Conservation (phyloP, 352 stramenopile genomes). For the Pseudoperonospora humuli region DNA sequence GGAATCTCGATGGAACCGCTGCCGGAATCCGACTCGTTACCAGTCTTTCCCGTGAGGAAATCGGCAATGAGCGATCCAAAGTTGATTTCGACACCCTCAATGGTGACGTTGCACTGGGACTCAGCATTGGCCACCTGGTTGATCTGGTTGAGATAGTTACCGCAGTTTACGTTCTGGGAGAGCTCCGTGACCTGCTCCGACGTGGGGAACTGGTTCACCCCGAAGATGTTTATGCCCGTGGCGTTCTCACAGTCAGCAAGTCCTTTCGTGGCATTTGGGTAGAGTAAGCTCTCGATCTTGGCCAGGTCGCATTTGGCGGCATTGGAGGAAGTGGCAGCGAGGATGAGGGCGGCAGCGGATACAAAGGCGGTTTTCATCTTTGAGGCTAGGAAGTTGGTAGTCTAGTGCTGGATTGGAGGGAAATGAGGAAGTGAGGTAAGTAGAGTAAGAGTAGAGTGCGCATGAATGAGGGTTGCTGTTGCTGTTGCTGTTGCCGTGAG, state of each 20-base stretch:
- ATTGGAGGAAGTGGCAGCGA: neutral
- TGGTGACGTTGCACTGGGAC: constrained; percentile 3
- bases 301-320: neutral
- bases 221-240: constrained; percentile 1
- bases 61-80: constrained; percentile 41
- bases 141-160: constrained; percentile 1
- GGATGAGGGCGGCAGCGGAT: neutral
- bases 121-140: constrained; percentile 1
- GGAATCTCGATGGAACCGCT: constrained; percentile 13
- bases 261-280: neutral
- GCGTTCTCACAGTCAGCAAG: neutral
- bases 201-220: neutral
- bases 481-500: too few species aligned
- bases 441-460: too few species aligned
- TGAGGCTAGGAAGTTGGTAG: too few species aligned
- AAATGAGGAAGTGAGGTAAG: too few species aligned
- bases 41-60: constrained; percentile 45
- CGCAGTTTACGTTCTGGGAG: neutral
- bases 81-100: constrained; percentile 27
- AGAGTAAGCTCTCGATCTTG: neutral
- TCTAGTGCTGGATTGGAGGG: too few species aligned
- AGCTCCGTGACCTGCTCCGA: neutral
- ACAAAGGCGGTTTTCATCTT: constrained; percentile 2
- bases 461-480: too few species aligned
- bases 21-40: constrained; percentile 36